These are phyloP conservation scores for Naegleria gruberi DNA, from an alignment of 208 protist genomes.

Conservation along the genomic window DNA sequence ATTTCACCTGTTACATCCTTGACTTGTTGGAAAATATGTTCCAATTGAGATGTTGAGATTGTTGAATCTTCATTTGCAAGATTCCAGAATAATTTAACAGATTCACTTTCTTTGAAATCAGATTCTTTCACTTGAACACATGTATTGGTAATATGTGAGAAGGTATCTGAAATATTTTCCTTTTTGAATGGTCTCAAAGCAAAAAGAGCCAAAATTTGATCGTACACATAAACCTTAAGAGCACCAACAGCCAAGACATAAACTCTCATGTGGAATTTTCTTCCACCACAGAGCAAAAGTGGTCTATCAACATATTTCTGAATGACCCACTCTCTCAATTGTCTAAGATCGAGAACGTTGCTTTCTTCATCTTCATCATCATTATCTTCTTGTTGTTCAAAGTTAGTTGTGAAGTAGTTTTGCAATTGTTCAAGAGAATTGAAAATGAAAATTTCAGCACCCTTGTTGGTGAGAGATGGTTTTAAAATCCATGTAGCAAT, in stretches of 20 bases:
- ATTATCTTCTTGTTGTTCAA: background rate
- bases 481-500: background rate
- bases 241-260: conserved; percentile 51
- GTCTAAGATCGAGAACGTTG: background rate
- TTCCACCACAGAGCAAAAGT: conserved; percentile 49
- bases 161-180: background rate
- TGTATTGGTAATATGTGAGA: background rate
- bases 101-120: background rate
- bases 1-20: background rate
- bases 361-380: background rate
- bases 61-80: background rate
- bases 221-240: background rate
- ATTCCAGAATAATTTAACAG: background rate
- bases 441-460: background rate
- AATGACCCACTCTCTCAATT: conserved; percentile 39
- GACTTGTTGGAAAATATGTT: background rate
- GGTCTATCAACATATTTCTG: conserved; percentile 72
- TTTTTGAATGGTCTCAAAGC: background rate
- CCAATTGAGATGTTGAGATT: background rate
- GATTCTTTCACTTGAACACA: background rate
- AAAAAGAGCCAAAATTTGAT: background rate
- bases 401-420: background rate
- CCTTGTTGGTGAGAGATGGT: background rate
- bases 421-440: background rate
- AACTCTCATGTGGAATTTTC: conserved; percentile 78